Evolutionary conservation across 768 basidiomycete species (phyloP), one percentile per base, ranked within the genome.

Genomic region (Sporobolomyces roseus): DNA sequence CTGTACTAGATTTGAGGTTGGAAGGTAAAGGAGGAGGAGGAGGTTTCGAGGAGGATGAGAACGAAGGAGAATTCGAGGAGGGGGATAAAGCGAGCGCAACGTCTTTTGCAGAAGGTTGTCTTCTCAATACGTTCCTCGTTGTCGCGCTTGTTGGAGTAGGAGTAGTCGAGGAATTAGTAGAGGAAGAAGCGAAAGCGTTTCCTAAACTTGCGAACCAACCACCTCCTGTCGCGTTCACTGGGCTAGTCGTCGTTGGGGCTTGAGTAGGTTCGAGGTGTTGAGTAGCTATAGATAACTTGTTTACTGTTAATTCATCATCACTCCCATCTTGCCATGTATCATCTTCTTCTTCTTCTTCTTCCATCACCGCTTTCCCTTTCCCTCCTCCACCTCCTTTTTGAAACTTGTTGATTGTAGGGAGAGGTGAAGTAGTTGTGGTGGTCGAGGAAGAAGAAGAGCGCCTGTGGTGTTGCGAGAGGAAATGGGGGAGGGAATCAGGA

Each of bases 261-360:
- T 41, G 38, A 41, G 38, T 9, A 41, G n/a, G n/a, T n/a, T n/a
- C n/a, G n/a, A n/a, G n/a, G n/a, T n/a, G n/a, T n/a, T 41, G 38
- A 41, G 38, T 9, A 41, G 9, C 10, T 1, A 41, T 48, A 13
- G 63, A 43, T 25, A n/a, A n/a, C n/a, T n/a, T n/a, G n/a, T 14
- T 56, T 8, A 52, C 21, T 2, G 38, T 36, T 10, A 3, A 12
- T n/a, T 72, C 71, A 51, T 72, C 71, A 35, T 72, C 71, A 7
- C 33, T 41, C 4, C 41, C 63, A 4, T 65, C 66, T 43, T 55
- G 50, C 71, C 71, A 72, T 4, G 54, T 29, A 32, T 68, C 71
- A 61, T 68, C 66, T 32, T 72, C 70, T 3, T 49, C 56, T 12
- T 35, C 66, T 19, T 29, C 29, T 3, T 33, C 48, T 45, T 41